Evolutionary conservation across 441 rosid genomes (phyloP).

Genomic region (Eutrema salsugineum): DNA sequence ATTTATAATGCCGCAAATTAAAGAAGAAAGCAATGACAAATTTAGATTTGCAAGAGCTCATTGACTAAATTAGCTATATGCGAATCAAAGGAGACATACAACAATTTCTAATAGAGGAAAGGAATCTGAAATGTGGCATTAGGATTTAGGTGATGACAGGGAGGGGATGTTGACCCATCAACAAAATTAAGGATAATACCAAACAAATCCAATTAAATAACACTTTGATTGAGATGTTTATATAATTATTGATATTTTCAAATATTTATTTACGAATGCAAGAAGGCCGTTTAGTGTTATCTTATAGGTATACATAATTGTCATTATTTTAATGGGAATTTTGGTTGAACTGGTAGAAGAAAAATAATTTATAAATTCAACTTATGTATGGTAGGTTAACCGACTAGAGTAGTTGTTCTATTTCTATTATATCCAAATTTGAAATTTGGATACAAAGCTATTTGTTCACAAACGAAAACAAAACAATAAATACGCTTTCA

Average conservation of each 20-base stretch:
- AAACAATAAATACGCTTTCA: neutral
- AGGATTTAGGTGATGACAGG: constrained; percentile 87
- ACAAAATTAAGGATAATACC: constrained; percentile 80
- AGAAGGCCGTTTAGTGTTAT: constrained; percentile 21
- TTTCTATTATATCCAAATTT: neutral
- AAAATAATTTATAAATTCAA: constrained; percentile 17
- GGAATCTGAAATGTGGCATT: constrained; percentile 79
- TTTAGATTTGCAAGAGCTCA: constrained; percentile 22
- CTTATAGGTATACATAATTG: constrained; percentile 29
- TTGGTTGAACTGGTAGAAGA: constrained; percentile 33
- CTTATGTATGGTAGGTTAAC: constrained; percentile 24
- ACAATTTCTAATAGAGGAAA: constrained; percentile 55
- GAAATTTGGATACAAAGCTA: neutral
- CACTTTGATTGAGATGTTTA: constrained; percentile 25
- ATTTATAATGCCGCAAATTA: constrained; percentile 5
- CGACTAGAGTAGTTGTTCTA: constrained; percentile 23
- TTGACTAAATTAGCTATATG: constrained; percentile 24
- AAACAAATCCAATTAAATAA: constrained; percentile 61
- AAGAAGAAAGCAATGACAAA: neutral
- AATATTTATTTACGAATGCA: constrained; percentile 14
- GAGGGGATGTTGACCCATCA: constrained; percentile 92
- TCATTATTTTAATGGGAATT: constrained; percentile 16
- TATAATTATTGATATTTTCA: neutral
- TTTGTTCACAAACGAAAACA: neutral
- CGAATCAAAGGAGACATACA: constrained; percentile 16